Conservation (phyloP, 441 rosid genomes). For the Dalechampia spathulata region DNA sequence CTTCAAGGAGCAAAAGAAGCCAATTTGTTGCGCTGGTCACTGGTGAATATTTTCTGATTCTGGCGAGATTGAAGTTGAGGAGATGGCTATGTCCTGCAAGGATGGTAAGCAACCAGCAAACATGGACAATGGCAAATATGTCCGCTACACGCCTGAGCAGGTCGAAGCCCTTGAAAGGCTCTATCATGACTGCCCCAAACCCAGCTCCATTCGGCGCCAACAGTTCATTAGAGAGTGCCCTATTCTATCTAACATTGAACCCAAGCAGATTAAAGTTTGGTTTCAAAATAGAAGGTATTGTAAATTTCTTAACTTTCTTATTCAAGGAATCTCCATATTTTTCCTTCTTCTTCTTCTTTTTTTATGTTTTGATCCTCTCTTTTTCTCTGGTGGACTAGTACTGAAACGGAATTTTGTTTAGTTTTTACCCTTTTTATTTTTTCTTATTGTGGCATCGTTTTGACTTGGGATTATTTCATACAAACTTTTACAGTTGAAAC, state of each 20-base stretch:
- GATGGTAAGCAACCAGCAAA: constrained; percentile 61
- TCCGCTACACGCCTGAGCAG: constrained; percentile 96
- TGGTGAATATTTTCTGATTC: constrained; percentile 5
- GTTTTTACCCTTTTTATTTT: too few species aligned
- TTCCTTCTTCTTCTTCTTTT: too few species aligned
- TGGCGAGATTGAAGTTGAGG: constrained; percentile 16
- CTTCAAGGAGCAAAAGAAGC: too few species aligned
- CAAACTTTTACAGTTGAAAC: too few species aligned
- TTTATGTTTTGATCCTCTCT: too few species aligned
- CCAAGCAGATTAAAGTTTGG: constrained; percentile 98
- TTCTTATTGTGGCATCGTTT: too few species aligned
- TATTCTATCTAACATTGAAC: constrained; percentile 94
- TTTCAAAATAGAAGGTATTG: constrained; percentile 99
- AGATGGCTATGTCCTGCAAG: constrained; percentile 85
- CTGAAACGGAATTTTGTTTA: too few species aligned
- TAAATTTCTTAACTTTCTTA: too few species aligned
- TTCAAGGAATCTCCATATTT: too few species aligned
- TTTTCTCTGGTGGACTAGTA: too few species aligned
- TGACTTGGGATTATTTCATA: too few species aligned
- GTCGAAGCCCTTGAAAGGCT: constrained; percentile 99
- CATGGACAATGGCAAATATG: too few species aligned
- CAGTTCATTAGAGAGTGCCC: constrained; percentile 98
- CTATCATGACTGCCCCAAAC: constrained; percentile 96
- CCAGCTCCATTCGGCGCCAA: constrained; percentile 95
- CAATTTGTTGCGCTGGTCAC: constrained; percentile 9